Evolutionary conservation across 2,329 filamentous ascomycete species (phyloP).

Genomic region (Exophiala sp.): DNA sequence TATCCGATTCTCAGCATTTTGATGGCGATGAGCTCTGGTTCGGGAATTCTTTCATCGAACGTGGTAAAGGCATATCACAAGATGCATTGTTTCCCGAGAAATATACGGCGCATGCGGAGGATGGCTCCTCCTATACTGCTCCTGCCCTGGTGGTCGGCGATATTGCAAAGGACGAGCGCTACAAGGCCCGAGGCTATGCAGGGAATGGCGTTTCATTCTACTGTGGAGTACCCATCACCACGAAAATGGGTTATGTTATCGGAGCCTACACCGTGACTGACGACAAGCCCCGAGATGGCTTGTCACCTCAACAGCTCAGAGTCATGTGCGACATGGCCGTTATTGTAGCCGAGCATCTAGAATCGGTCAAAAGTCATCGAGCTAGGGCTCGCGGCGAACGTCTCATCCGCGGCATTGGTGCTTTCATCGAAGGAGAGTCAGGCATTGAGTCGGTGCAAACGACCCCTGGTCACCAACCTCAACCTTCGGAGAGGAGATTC

Average conservation of each 20-base stretch:
- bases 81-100: conserved; percentile 25
- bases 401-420: conserved; percentile 54
- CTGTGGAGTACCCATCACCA: conserved; percentile 60
- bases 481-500: background rate
- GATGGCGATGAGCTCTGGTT: conserved; percentile 32
- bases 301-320: conserved; percentile 48
- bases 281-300: conserved; percentile 50
- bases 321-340: conserved; percentile 57
- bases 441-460: background rate
- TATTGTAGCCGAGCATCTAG: conserved; percentile 60
- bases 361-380: conserved; percentile 52
- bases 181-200: conserved; percentile 38
- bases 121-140: conserved; percentile 19
- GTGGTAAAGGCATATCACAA: conserved; percentile 31
- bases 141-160: conserved; percentile 37
- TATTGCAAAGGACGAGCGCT: conserved; percentile 38
- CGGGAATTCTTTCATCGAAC: conserved; percentile 32
- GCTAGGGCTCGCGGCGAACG: conserved; percentile 53
- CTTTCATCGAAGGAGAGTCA: conserved; percentile 49
- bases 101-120: conserved; percentile 15
- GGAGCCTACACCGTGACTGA: conserved; percentile 61
- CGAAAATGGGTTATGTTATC: conserved; percentile 55
- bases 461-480: background rate
- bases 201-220: conserved; percentile 47
- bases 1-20: conserved; percentile 29